phyloP scores from a whole-genome alignment of 805 yeast genomes.

The Saccharomyces kudriavzevii region DNA sequence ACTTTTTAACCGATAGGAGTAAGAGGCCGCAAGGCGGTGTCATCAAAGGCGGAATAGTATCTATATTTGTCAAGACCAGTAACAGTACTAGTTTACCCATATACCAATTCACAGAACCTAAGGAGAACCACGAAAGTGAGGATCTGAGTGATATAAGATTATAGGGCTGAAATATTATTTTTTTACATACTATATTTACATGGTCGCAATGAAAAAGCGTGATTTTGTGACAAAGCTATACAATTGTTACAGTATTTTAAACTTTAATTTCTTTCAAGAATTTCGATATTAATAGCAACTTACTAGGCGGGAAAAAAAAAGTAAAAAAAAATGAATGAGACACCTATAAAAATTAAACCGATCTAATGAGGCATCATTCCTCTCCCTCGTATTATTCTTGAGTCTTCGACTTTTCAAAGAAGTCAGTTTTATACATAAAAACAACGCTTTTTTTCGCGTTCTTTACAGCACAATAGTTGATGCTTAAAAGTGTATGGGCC shows the following conservation, averaged over 20 bases:
- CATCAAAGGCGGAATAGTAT: conserved; percentile 37
- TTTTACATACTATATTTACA: not conserved
- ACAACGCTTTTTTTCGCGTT: not conserved
- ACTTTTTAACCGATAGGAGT: conserved; percentile 39
- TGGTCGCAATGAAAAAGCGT: not conserved
- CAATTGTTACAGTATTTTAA: not conserved
- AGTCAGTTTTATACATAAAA: not conserved
- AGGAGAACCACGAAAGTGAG: not conserved
- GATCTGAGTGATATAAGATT: not conserved
- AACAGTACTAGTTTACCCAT: conserved; percentile 63
- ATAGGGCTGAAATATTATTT: not conserved
- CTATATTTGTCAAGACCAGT: conserved; percentile 56
- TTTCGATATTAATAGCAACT: not conserved
- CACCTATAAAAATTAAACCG: not conserved
- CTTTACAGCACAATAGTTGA: not conserved
- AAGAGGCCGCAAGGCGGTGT: conserved; percentile 54
- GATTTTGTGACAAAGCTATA: not conserved
- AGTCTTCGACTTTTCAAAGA: not conserved
- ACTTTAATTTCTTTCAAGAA: not conserved
- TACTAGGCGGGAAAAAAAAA: not conserved
- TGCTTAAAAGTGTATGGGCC: not conserved
- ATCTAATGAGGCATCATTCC: not conserved
- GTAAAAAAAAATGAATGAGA: not conserved
- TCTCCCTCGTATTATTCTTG: not conserved
- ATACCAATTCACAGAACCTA: conserved; percentile 8